phyloP scores from a whole-genome alignment of 2,329 filamentous ascomycete species.

The Podosphaera aphanis region DNA sequence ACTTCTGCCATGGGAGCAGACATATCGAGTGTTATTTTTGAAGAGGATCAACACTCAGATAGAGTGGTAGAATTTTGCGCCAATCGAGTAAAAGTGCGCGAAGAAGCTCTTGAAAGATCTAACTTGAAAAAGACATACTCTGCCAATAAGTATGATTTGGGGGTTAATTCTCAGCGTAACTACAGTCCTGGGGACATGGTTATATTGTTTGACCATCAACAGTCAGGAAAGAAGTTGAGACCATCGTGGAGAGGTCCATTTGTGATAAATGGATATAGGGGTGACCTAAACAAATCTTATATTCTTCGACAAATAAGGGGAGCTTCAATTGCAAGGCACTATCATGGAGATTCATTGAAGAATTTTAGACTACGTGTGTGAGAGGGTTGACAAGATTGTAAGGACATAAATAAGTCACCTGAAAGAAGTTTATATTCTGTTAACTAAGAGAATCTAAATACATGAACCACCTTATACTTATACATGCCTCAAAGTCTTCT shows the following conservation, averaged over 20 bases:
- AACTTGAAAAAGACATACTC: background rate
- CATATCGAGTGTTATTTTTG: background rate
- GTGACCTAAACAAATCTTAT: background rate
- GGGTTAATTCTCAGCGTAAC: background rate
- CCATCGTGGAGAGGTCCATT: background rate
- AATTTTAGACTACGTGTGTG: background rate
- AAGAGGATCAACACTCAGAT: background rate
- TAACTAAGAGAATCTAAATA: no score
- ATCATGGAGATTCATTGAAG: slow-evolving; percentile 1
- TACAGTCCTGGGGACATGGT: background rate
- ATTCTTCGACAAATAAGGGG: background rate
- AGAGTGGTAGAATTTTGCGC: background rate
- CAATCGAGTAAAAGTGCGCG: background rate
- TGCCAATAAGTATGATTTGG: background rate
- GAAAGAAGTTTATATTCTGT: no score
- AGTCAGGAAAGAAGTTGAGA: background rate
- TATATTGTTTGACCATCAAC: background rate
- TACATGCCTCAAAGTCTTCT: no score
- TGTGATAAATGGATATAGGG: background rate
- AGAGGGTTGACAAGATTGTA: no score
- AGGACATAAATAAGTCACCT: no score
- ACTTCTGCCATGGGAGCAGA: background rate
- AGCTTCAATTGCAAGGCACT: background rate
- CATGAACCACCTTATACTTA: no score
- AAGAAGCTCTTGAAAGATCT: background rate